phyloP scores from a whole-genome alignment of 805 yeast species.

The Wickerhamiella parazyma region DNA sequence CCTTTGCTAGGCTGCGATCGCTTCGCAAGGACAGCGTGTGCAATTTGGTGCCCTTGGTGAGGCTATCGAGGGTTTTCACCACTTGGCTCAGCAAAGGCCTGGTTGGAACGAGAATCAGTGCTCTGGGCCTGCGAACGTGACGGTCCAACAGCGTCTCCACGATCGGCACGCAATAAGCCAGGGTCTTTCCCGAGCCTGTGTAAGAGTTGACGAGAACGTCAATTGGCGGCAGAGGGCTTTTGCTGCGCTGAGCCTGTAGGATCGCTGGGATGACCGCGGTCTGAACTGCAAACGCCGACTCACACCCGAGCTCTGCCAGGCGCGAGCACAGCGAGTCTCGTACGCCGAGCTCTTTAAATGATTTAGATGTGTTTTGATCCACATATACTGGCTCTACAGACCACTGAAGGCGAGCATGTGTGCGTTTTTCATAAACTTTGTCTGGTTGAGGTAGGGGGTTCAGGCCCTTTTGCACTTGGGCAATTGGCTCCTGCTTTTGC shows the following conservation, averaged over 20 bases:
- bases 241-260: slow-evolving; percentile 29
- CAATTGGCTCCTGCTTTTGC: not conserved
- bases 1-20: slow-evolving; percentile 48
- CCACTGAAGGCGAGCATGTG: slow-evolving; percentile 41
- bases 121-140: slow-evolving; percentile 58
- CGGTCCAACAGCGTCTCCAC: slow-evolving; percentile 48
- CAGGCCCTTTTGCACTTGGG: slow-evolving; percentile 23
- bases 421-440: slow-evolving; percentile 33
- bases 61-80: slow-evolving; percentile 40
- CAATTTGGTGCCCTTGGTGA: slow-evolving; percentile 56
- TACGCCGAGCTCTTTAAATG: slow-evolving; percentile 38
- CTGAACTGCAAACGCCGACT: slow-evolving; percentile 66
- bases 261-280: slow-evolving; percentile 47
- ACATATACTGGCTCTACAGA: slow-evolving; percentile 48
- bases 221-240: slow-evolving; percentile 26
- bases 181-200: slow-evolving; percentile 92
- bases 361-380: slow-evolving; percentile 32
- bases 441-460: slow-evolving; percentile 81
- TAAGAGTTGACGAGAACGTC: slow-evolving; percentile 84
- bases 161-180: slow-evolving; percentile 77
- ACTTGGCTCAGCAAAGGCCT: slow-evolving; percentile 79
- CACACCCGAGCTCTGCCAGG: slow-evolving; percentile 34
- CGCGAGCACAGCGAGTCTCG: slow-evolving; percentile 34
- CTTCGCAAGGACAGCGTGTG: slow-evolving; percentile 44
- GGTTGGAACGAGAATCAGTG: slow-evolving; percentile 78